phyloP scores from a whole-genome alignment of 139 green algal species.

The Volvox africanus region DNA sequence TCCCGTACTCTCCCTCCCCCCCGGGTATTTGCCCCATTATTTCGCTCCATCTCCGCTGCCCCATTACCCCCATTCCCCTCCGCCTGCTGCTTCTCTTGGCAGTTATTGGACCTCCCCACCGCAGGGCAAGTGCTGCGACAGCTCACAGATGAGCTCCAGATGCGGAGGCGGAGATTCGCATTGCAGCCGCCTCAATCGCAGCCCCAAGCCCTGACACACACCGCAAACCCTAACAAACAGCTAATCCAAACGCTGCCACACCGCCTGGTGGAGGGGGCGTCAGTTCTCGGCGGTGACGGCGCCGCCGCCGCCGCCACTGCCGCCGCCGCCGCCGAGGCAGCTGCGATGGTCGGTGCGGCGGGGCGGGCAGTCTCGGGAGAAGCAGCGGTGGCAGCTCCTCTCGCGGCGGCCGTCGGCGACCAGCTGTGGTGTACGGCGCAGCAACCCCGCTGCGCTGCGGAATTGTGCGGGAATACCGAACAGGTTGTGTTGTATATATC shows the following conservation, averaged over 20 bases:
- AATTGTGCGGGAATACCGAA: conserved; percentile 35
- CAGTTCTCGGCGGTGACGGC: too few species aligned
- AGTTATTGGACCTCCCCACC: conserved; percentile 39
- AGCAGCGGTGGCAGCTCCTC: background rate
- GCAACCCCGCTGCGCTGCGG: background rate
- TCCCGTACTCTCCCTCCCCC: background rate
- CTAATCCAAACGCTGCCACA: background rate
- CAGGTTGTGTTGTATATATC: background rate
- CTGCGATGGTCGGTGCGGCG: background rate
- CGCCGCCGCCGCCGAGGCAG: background rate
- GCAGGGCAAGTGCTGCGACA: conserved; percentile 35
- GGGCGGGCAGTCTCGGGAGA: background rate
- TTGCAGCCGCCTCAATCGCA: background rate
- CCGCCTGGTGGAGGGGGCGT: background rate
- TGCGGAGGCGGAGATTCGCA: background rate
- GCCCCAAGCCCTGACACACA: too few species aligned
- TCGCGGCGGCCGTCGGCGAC: background rate
- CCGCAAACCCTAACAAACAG: too few species aligned
- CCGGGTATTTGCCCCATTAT: too few species aligned
- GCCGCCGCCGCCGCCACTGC: background rate
- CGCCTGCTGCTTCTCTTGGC: background rate
- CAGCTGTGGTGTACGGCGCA: conserved; percentile 28
- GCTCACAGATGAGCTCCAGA: conserved; percentile 11
- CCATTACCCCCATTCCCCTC: background rate
- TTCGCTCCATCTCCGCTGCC: background rate